Conservation (phyloP, 139 green algal genomes). For the Spirogloea muscicola region DNA sequence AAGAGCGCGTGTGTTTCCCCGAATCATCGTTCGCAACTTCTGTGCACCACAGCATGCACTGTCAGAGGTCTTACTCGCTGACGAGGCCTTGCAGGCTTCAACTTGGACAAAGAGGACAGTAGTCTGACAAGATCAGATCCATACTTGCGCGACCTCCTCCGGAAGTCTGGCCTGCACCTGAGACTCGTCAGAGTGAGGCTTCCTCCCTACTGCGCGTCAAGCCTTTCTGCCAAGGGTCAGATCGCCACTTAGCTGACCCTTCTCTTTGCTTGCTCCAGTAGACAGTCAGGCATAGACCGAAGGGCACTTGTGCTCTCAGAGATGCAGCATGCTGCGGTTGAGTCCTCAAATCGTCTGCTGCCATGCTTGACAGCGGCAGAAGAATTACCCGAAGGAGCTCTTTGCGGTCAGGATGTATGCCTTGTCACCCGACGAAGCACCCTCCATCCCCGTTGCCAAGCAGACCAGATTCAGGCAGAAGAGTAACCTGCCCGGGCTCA, state of each 20-base stretch:
- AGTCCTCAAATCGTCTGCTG: neutral
- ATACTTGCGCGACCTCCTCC: conserved; percentile 72
- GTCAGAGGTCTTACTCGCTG: no score
- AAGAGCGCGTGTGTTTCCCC: no score
- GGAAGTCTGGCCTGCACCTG: conserved; percentile 47
- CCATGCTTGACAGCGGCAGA: conserved; percentile 17
- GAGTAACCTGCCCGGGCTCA: no score
- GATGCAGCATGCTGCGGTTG: neutral
- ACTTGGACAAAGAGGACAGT: conserved; percentile 85
- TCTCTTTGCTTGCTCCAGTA: conserved; percentile 4
- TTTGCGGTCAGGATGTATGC: conserved; percentile 74
- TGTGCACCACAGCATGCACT: no score
- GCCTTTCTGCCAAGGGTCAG: no score
- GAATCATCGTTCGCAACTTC: no score
- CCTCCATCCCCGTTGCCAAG: no score
- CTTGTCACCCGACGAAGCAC: neutral
- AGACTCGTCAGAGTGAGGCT: no score
- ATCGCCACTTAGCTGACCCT: conserved; percentile 1
- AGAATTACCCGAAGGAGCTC: conserved; percentile 44
- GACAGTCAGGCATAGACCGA: no score
- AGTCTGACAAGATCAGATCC: conserved; percentile 74
- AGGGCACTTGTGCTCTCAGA: neutral
- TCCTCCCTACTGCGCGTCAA: no score
- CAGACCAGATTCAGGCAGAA: no score
- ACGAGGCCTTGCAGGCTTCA: conserved; percentile 69